These are phyloP conservation scores for Galium porrigens DNA, from an alignment of 305 asterid species.

Conservation along the genomic window DNA sequence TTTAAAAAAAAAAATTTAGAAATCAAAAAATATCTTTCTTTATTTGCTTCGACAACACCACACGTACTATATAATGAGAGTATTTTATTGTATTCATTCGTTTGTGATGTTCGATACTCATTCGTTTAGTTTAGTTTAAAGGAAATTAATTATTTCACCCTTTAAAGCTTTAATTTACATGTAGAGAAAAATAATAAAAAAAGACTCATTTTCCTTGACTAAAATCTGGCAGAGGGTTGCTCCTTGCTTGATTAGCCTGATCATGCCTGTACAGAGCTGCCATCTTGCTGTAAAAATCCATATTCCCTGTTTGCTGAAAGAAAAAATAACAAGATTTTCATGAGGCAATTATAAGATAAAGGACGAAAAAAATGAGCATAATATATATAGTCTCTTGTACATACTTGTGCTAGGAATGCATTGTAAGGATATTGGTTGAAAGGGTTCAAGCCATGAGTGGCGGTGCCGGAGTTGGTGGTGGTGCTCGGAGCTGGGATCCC, in stretches of 20 bases:
- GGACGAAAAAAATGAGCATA: background rate
- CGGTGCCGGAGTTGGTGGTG: background rate
- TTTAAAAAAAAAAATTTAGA: too few relatives aligned
- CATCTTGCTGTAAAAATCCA: conserved; percentile 50
- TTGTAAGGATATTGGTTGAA: conserved; percentile 24
- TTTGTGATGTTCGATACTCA: too few relatives aligned
- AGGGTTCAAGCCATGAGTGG: conserved; percentile 13
- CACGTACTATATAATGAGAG: too few relatives aligned
- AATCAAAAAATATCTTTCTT: too few relatives aligned
- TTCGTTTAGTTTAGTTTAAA: too few relatives aligned
- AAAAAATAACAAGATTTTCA: background rate
- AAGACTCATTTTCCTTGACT: conserved; percentile 22
- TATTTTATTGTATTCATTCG: too few relatives aligned
- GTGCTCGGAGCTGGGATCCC: conserved; percentile 16
- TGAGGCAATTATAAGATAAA: background rate
- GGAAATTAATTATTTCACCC: background rate
- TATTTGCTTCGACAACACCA: too few relatives aligned
- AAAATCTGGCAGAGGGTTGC: conserved; percentile 19
- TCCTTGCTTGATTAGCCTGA: conserved; percentile 23
- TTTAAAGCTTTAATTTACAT: background rate
- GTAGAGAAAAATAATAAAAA: background rate
- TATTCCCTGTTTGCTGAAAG: conserved; percentile 41
- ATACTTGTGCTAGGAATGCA: conserved; percentile 41
- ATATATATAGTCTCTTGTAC: conserved; percentile 5
- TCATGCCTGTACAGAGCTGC: conserved; percentile 36